Conservation (phyloP, 441 rosid genomes). For the Codiaeum variegatum region DNA sequence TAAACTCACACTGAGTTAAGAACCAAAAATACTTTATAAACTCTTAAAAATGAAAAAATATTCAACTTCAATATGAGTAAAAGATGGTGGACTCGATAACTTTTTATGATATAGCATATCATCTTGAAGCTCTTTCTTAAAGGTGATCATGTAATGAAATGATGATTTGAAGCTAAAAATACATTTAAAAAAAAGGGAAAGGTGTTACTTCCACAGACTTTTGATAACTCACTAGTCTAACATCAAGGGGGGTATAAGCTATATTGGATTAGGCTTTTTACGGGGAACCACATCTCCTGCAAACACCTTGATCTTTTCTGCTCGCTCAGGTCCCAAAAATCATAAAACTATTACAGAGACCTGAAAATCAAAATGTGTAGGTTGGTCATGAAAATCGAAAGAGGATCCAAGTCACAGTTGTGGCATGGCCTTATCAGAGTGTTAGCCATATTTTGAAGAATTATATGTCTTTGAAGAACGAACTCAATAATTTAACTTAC, state of each 20-base stretch:
- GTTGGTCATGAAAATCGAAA: slow-evolving; percentile 15
- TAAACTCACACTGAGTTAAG: neutral
- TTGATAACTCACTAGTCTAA: neutral
- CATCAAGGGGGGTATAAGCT: slow-evolving; percentile 6
- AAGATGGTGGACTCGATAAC: neutral
- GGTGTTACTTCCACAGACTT: neutral
- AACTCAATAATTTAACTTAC: no score
- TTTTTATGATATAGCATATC: neutral
- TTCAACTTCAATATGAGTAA: neutral
- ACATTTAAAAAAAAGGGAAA: neutral
- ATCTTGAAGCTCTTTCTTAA: neutral
- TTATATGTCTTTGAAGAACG: no score
- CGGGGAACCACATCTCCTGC: slow-evolving; percentile 96
- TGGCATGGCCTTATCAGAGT: no score
- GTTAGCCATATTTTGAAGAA: no score
- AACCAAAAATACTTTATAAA: neutral
- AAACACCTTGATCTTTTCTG: slow-evolving; percentile 77
- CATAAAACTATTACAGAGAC: slow-evolving; percentile 87
- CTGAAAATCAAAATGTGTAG: slow-evolving; percentile 37
- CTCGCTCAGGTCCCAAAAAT: slow-evolving; percentile 86
- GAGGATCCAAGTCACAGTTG: neutral
- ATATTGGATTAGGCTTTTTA: slow-evolving; percentile 93
- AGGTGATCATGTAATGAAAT: neutral
- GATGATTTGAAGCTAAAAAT: neutral
- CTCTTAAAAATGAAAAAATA: neutral